These are phyloP conservation scores for Alternaria conjuncta DNA, from an alignment of 2,329 filamentous ascomycete genomes.

Conservation along the genomic window DNA sequence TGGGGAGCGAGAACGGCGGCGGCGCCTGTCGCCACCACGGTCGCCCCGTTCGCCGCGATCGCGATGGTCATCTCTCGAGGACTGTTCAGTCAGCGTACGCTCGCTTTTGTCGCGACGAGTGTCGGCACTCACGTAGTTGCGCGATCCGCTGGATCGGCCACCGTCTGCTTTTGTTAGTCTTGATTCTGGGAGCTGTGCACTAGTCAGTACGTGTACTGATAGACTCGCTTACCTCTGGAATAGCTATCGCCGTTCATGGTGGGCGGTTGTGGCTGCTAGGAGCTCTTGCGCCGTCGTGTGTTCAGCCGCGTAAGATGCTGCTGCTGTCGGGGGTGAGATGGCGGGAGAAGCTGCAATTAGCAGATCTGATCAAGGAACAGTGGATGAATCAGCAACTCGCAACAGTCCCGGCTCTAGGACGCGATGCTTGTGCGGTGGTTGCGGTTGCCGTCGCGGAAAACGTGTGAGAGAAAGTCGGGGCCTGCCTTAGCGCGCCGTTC, in stretches of 20 bases:
- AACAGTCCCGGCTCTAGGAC: slow-evolving; percentile 20
- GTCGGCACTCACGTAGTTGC: slow-evolving; percentile 47
- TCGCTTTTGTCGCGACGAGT: slow-evolving; percentile 13
- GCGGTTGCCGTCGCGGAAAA: slow-evolving; percentile 18
- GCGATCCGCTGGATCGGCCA: slow-evolving; percentile 44
- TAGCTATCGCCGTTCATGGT: slow-evolving; percentile 88
- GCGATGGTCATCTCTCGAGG: slow-evolving; percentile 39
- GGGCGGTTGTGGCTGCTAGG: slow-evolving; percentile 21
- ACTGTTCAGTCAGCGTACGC: slow-evolving; percentile 36
- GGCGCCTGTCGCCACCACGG: slow-evolving; percentile 50
- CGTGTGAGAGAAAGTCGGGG: slow-evolving; percentile 26
- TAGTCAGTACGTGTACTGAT: slow-evolving; percentile 47
- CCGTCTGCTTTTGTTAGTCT: slow-evolving; percentile 47
- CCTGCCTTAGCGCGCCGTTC: slow-evolving; percentile 13
- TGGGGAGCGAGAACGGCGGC: slow-evolving; percentile 85
- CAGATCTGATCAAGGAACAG: slow-evolving; percentile 15
- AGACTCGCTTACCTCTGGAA: slow-evolving; percentile 69
- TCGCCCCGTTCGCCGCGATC: slow-evolving; percentile 29
- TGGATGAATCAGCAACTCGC: slow-evolving; percentile 12
- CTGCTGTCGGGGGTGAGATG: slow-evolving; percentile 7
- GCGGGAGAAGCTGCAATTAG: slow-evolving; percentile 25
- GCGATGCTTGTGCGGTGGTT: slow-evolving; percentile 23
- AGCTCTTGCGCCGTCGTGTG: slow-evolving; percentile 17
- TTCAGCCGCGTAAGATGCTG: slow-evolving; percentile 19
- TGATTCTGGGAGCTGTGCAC: slow-evolving; percentile 34